Base-by-base conservation (phyloP, 2,329 filamentous ascomycete species). In the Aureobasidium musti region DNA sequence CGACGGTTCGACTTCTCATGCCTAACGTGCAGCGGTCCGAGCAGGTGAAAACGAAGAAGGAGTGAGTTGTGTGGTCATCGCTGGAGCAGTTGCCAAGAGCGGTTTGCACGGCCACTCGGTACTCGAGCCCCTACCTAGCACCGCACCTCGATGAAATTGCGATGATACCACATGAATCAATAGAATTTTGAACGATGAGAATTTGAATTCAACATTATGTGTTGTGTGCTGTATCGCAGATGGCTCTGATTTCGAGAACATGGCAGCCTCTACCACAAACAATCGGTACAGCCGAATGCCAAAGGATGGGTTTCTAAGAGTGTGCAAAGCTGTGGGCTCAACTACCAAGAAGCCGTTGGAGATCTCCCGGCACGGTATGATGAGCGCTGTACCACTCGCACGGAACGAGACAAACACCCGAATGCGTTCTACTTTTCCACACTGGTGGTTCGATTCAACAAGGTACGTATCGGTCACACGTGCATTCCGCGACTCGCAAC, bases 31-130 rank as follows among this genome's bases (percentile, higher is more conserved):
- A 37, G 57, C 39, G 23, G 45, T 52, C 59, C 21, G 30, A 52
- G 45, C 30, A 28, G 59, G 7, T 63, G 59, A 47, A 52, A 50
- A 50, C 59, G 59, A 63, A 39, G 41, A 52, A 21, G 45, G 50
- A 50, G 39, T 19, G 50, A 63, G 30, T 26, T 23, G 28, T n/a
- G 30, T 35, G 10, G 23, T 30, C 43, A 28, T 28, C 43, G 23
- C 3, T 11, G 13, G 21, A 59, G 23, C 54, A 45, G 54, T 59
- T 61, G 57, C 57, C 57, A 37, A 61, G 41, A 10, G 2, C 2
- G 14, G 5, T 17, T 8, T 49, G 57, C 57, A 49, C 57, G 57
- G 57, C 19, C 28, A 37, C 7, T 17, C 2, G 17, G 26, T 50
- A 30, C 23, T 30, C 5, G 30, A 1, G 23, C 47, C 47, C 47